Percentiles rank a stretch among this genome's conserved stretches.
phyloP scores from a whole-genome alignment of 306 rosid species.

The Cucurbita argyrosperma region DNA sequence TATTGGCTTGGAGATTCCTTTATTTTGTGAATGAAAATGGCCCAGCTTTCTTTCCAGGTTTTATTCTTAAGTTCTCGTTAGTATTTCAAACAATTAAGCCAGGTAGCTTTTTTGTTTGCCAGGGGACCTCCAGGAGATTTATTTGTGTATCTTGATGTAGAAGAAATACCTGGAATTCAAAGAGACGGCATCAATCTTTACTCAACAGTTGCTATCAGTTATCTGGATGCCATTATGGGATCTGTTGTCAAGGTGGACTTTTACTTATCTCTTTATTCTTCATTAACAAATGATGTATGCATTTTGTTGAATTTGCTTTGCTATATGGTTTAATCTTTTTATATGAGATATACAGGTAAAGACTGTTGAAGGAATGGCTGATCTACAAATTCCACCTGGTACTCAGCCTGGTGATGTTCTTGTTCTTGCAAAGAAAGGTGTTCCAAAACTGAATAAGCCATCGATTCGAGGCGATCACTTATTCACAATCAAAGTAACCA shows the following conservation, averaged over 20 bases:
- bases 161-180: conserved; percentile 67
- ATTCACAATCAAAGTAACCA: conserved; percentile 68
- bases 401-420: conserved; percentile 86
- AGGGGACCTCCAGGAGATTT: conserved; percentile 98
- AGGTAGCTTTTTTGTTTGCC: conserved; percentile 21
- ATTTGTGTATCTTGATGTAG: conserved; percentile 75
- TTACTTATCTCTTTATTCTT: neutral
- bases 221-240: conserved; percentile 87
- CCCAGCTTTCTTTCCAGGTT: neutral
- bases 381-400: conserved; percentile 74
- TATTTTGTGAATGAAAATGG: neutral
- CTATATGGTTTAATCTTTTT: neutral
- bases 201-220: conserved; percentile 54
- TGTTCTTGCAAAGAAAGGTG: conserved; percentile 79
- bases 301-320: neutral
- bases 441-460: conserved; percentile 74
- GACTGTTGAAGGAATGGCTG: conserved; percentile 71
- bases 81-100: neutral
- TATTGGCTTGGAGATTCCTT: neutral
- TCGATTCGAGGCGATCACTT: conserved; percentile 92
- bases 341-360: conserved; percentile 47
- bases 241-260: conserved; percentile 43
- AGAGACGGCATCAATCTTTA: conserved; percentile 83
- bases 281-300: neutral
- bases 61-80: neutral